phyloP scores from a whole-genome alignment of 331 rosid genomes.

The Prunus yedoensis region DNA sequence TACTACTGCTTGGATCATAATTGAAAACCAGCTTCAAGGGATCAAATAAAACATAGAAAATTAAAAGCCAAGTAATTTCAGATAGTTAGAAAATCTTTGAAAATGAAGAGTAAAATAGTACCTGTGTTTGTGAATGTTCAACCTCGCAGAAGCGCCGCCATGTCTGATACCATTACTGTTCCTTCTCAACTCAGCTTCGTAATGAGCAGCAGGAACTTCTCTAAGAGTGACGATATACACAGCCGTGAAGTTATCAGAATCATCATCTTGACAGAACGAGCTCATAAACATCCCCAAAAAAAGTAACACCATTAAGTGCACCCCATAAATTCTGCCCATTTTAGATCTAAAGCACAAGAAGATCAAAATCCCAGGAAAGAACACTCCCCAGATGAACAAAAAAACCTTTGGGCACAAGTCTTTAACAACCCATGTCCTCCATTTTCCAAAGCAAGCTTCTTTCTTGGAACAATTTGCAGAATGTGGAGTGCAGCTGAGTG shows the following conservation, averaged over 20 bases:
- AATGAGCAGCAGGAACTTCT: too few relatives aligned
- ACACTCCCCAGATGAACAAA: constrained; percentile 23
- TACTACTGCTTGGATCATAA: neutral
- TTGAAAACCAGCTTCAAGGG: neutral
- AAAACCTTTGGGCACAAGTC: constrained; percentile 16
- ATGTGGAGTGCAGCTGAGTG: constrained; percentile 5
- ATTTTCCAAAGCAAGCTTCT: constrained; percentile 37
- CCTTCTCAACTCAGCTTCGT: too few relatives aligned
- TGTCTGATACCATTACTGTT: too few relatives aligned
- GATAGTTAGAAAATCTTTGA: neutral
- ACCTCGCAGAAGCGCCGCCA: too few relatives aligned
- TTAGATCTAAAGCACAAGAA: constrained; percentile 13
- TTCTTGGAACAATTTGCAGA: constrained; percentile 20
- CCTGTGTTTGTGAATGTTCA: constrained; percentile 70
- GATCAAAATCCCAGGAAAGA: constrained; percentile 32
- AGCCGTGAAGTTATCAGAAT: too few relatives aligned
- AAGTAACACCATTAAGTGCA: constrained; percentile 38
- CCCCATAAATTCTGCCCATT: constrained; percentile 51
- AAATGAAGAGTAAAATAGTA: constrained; percentile 22
- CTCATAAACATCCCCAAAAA: too few relatives aligned
- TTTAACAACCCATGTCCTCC: constrained; percentile 44
- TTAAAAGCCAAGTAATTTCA: neutral
- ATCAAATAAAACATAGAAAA: neutral
- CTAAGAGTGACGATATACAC: too few relatives aligned
- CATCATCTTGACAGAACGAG: too few relatives aligned